Evolutionary conservation across 306 rosid genomes (phyloP).

Genomic region (Begonia peltatifolia): DNA sequence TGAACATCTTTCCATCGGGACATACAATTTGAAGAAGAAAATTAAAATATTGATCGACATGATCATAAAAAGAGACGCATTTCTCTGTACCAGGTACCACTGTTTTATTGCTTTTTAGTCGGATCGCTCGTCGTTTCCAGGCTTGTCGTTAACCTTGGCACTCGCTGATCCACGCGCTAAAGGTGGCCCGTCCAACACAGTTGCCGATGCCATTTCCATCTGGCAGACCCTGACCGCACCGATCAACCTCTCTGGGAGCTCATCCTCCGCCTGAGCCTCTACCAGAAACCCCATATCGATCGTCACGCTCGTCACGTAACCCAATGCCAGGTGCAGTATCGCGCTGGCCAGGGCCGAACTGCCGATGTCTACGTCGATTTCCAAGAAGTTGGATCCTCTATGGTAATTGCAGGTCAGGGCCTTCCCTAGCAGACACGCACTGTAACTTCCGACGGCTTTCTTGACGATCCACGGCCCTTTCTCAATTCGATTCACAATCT

Average conservation of each 20-base stretch:
- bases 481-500: conserved; percentile 82
- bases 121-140: too few species aligned
- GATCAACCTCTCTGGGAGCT: conserved; percentile 64
- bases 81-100: too few species aligned
- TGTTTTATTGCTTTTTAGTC: too few species aligned
- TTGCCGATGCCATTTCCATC: conserved; percentile 74
- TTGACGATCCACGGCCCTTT: conserved; percentile 94
- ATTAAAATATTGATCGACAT: too few species aligned
- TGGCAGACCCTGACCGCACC: conserved; percentile 84
- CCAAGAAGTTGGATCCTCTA: conserved; percentile 56
- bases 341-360: conserved; percentile 80
- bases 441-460: conserved; percentile 66
- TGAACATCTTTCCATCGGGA: too few species aligned
- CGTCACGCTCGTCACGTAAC: conserved; percentile 69
- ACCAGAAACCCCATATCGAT: conserved; percentile 87
- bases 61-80: too few species aligned
- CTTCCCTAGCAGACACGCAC: conserved; percentile 77
- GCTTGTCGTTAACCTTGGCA: too few species aligned
- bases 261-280: conserved; percentile 76
- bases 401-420: conserved; percentile 83
- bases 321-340: conserved; percentile 66
- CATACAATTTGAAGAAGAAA: too few species aligned
- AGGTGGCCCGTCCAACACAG: conserved; percentile 26
- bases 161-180: conserved; percentile 25
- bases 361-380: conserved; percentile 84